A percentile compares a stretch with the other conserved stretches of the same genome.
phyloP scores from a whole-genome alignment of 2,329 filamentous ascomycete genomes.

The Fusarium beomiforme region DNA sequence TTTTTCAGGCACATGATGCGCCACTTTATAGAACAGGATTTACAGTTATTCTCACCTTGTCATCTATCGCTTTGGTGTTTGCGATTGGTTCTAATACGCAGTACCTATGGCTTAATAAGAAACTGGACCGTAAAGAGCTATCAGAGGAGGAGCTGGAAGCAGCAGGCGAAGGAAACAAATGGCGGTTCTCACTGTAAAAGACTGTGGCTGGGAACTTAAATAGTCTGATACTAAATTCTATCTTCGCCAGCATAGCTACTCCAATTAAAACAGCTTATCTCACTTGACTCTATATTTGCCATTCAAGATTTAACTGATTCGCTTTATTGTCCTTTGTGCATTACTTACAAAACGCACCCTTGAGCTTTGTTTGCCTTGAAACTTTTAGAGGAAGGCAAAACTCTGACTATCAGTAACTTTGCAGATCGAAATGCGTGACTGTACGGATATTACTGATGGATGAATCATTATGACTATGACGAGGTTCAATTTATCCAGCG shows the following conservation, averaged over 20 bases:
- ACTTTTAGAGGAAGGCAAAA: too few relatives aligned
- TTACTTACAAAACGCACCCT: too few relatives aligned
- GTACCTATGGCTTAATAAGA: slow-evolving; percentile 1
- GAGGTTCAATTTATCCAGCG: background rate
- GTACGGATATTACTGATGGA: background rate
- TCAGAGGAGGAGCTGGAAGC: background rate
- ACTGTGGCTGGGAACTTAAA: too few relatives aligned
- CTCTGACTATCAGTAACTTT: slow-evolving; percentile 12
- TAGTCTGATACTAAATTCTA: too few relatives aligned
- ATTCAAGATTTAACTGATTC: too few relatives aligned
- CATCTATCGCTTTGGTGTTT: background rate
- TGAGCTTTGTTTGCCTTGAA: too few relatives aligned
- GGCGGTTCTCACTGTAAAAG: background rate
- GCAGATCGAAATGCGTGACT: background rate
- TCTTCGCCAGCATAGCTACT: too few relatives aligned
- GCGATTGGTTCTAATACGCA: background rate
- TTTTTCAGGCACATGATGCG: background rate
- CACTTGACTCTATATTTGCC: too few relatives aligned
- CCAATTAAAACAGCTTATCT: too few relatives aligned
- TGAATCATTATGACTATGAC: background rate
- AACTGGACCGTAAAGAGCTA: background rate
- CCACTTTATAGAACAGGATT: background rate
- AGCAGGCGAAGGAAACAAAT: background rate
- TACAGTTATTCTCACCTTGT: background rate
- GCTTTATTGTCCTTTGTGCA: too few relatives aligned